phyloP scores from a whole-genome alignment of 495 filamentous ascomycete genomes.

The Aspergillus haitiensis region DNA sequence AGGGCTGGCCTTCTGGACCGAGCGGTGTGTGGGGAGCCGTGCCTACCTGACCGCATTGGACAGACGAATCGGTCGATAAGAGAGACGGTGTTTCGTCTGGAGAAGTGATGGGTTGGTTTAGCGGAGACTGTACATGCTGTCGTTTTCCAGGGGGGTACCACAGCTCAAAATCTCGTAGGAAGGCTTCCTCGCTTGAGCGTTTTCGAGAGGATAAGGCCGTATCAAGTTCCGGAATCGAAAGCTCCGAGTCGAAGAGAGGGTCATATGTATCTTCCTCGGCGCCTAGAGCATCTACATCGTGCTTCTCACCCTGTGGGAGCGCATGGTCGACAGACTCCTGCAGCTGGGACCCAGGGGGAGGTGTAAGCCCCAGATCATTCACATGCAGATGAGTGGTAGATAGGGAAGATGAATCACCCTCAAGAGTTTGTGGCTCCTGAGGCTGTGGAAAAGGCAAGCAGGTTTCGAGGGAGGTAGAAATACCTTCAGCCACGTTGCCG shows the following conservation, averaged over 20 bases:
- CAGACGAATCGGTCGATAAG: constrained; percentile 25
- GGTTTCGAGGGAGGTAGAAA: constrained; percentile 38
- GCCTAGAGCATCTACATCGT: neutral
- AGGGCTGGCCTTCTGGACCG: constrained; percentile 18
- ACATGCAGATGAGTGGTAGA: constrained; percentile 24
- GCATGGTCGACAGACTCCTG: constrained; percentile 23
- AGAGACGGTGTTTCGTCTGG: constrained; percentile 27
- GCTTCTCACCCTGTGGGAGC: constrained; percentile 17
- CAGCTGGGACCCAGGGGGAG: constrained; percentile 40
- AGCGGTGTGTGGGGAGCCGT: constrained; percentile 23
- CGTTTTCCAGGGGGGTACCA: constrained; percentile 23
- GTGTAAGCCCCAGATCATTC: constrained; percentile 50
- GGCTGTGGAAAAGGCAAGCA: constrained; percentile 22
- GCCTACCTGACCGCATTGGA: constrained; percentile 17
- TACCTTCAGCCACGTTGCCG: constrained; percentile 41
- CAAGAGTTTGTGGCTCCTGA: constrained; percentile 22
- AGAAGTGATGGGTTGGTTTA: constrained; percentile 7
- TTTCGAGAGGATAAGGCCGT: constrained; percentile 25
- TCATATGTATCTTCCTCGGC: constrained; percentile 18
- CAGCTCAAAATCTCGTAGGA: constrained; percentile 19
- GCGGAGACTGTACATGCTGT: constrained; percentile 16
- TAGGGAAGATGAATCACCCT: constrained; percentile 22
- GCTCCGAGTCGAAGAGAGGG: constrained; percentile 26
- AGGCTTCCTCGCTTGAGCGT: constrained; percentile 27
- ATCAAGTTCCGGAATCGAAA: constrained; percentile 25